phyloP scores from a whole-genome alignment of 1,284 basidiomycete species.

The Pholiota adiposa region DNA sequence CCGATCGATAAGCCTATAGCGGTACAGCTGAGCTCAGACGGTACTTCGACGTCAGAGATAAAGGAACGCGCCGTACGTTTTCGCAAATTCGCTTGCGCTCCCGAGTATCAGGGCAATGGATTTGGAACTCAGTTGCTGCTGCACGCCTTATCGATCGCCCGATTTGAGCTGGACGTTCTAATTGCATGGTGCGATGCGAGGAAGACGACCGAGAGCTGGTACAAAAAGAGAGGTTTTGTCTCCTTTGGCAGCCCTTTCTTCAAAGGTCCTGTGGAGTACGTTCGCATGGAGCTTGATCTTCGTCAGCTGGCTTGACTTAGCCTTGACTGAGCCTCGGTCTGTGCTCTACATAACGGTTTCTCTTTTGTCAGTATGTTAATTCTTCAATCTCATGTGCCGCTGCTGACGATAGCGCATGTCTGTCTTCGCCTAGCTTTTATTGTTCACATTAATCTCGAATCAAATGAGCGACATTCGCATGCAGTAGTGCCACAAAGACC shows the following conservation, averaged over 20 bases:
- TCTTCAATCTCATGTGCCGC: neutral
- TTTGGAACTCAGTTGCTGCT: conserved; percentile 54
- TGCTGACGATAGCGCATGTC: neutral
- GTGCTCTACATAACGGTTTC: neutral
- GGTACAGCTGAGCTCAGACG: neutral
- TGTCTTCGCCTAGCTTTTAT: neutral
- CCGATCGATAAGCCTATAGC: conserved; percentile 34
- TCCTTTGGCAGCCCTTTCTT: conserved; percentile 53
- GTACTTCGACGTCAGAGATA: conserved; percentile 1
- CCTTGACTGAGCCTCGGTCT: no score
- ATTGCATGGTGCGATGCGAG: conserved; percentile 65
- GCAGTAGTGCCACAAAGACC: neutral
- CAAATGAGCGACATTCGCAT: neutral
- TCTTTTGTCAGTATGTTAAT: neutral
- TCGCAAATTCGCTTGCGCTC: conserved; percentile 63
- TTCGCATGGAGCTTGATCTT: conserved; percentile 51
- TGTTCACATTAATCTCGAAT: neutral
- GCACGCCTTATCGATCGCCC: conserved; percentile 43
- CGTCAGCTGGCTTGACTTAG: neutral
- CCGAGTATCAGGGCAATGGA: conserved; percentile 47
- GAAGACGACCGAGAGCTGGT: conserved; percentile 50
- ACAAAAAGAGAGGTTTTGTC: conserved; percentile 52
- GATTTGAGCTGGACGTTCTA: conserved; percentile 38
- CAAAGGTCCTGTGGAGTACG: conserved; percentile 57
- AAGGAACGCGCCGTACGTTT: conserved; percentile 44